These are phyloP conservation scores for Mucor racemosus DNA, from an alignment of 371 early-diverging fungal genomes.

Conservation along the genomic window DNA sequence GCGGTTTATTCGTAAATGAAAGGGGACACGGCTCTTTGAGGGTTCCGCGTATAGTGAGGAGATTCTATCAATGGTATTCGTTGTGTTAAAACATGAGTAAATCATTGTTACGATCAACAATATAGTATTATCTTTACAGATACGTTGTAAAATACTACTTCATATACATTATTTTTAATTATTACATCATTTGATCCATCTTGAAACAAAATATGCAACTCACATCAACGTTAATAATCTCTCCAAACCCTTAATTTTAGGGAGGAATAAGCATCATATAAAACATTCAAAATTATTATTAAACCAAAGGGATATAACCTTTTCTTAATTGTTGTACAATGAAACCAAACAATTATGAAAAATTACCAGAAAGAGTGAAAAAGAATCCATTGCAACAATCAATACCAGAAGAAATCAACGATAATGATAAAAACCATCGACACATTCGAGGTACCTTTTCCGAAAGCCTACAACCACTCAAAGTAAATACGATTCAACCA, in stretches of 20 bases:
- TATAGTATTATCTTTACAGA: too few relatives aligned
- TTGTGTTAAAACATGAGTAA: too few relatives aligned
- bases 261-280: background rate
- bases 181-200: background rate
- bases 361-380: background rate
- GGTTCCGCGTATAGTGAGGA: too few relatives aligned
- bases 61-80: too few relatives aligned
- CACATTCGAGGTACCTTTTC: constrained; percentile 11
- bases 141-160: too few relatives aligned
- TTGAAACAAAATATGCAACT: constrained; percentile 2
- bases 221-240: background rate
- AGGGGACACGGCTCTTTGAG: too few relatives aligned
- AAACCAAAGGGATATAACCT: background rate
- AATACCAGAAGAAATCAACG: background rate
- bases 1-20: too few relatives aligned
- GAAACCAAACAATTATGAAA: background rate
- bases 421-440: background rate
- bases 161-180: background rate
- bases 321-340: background rate
- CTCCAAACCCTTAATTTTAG: constrained; percentile 1
- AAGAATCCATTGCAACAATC: background rate
- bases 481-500: constrained; percentile 7
- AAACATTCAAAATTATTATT: background rate
- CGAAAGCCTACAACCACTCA: background rate
- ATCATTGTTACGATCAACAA: too few relatives aligned